phyloP scores from a whole-genome alignment of 1,284 basidiomycete genomes.

The Trichosporon coremiiforme region DNA sequence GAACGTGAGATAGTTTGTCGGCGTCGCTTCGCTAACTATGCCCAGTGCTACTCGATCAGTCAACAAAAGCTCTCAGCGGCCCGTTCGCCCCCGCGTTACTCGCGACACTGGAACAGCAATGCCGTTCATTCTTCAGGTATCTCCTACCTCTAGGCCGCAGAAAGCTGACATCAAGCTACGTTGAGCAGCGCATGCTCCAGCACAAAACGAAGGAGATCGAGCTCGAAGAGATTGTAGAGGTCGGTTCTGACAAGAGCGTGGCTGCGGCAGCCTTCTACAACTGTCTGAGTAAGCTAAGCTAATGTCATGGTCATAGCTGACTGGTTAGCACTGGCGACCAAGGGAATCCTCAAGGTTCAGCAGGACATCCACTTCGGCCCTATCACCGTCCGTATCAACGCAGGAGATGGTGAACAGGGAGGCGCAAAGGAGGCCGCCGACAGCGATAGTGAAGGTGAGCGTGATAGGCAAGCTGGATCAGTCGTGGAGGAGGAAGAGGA shows the following conservation, averaged over 20 bases:
- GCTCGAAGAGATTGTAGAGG: conserved; percentile 59
- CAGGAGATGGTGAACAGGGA: neutral
- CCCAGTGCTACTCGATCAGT: neutral
- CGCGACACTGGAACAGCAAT: conserved; percentile 46
- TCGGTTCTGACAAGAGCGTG: conserved; percentile 31
- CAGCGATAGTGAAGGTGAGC: neutral
- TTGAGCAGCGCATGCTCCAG: conserved; percentile 35
- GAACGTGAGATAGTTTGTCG: neutral
- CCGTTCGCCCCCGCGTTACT: conserved; percentile 40
- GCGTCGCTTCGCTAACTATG: neutral
- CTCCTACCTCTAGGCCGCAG: no score
- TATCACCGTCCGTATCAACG: conserved; percentile 36
- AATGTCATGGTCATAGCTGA: neutral
- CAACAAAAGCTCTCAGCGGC: neutral
- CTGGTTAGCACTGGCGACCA: conserved; percentile 46
- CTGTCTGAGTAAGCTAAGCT: conserved; percentile 44
- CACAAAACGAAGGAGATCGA: conserved; percentile 65
- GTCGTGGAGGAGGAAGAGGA: neutral
- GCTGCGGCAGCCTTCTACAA: conserved; percentile 51
- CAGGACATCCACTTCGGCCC: conserved; percentile 34
- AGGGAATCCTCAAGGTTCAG: conserved; percentile 36
- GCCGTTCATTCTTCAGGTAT: conserved; percentile 47
- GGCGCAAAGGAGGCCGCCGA: neutral
- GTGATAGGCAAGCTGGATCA: no score
- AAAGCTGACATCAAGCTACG: conserved; percentile 30